These are phyloP conservation scores for Trichoderma simmonsii DNA, from an alignment of 2,329 filamentous ascomycete genomes.

Conservation along the genomic window DNA sequence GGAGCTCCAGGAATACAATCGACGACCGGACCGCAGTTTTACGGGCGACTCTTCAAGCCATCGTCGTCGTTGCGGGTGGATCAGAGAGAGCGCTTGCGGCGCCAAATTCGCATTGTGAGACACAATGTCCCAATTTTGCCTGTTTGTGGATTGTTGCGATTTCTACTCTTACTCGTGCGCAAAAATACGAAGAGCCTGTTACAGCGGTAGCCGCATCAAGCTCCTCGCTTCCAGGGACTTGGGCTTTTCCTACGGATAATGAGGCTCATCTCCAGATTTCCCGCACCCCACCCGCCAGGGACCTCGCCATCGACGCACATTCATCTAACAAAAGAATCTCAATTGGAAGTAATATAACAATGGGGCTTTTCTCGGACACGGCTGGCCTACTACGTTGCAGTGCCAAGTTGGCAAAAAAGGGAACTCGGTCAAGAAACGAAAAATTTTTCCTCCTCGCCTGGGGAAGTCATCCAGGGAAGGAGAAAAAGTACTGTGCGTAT, in stretches of 20 bases:
- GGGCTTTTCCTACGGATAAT: neutral
- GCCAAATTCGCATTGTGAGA: neutral
- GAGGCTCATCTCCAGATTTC: slow-evolving; percentile 11
- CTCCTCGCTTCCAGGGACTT: neutral
- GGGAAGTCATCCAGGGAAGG: neutral
- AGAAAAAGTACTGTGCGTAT: neutral
- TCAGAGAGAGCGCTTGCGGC: neutral
- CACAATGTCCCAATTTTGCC: neutral
- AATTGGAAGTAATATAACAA: neutral
- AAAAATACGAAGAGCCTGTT: neutral
- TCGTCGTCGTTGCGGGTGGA: neutral
- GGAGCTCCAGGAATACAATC: neutral
- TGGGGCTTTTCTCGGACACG: neutral
- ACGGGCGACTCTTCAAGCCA: neutral
- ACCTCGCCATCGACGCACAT: neutral
- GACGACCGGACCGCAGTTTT: neutral
- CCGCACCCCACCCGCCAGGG: neutral
- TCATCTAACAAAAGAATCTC: neutral
- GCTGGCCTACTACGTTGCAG: neutral
- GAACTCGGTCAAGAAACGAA: neutral
- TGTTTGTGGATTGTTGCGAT: neutral
- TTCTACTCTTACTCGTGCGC: neutral
- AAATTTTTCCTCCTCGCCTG: neutral
- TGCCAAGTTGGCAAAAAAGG: neutral
- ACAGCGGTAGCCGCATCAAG: neutral